phyloP scores from a whole-genome alignment of 768 basidiomycete species.

The Leucogyrophana mollusca region DNA sequence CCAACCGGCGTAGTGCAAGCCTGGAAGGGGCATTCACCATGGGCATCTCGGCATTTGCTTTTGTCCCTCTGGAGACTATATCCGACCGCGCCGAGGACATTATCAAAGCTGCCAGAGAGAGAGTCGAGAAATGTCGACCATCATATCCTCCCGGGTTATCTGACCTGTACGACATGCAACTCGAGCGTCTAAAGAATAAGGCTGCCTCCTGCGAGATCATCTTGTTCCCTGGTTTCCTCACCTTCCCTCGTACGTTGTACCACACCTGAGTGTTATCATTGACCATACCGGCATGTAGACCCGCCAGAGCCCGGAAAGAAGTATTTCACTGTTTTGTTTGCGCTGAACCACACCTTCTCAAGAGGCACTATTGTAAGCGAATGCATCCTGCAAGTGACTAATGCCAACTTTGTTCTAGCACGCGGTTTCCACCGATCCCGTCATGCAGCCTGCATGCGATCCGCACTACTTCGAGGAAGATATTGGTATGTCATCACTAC shows the following conservation, averaged over 20 bases:
- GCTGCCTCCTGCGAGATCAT: slow-evolving; percentile 33
- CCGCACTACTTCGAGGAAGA: slow-evolving; percentile 43
- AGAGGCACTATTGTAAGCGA: slow-evolving; percentile 46
- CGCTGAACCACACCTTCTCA: slow-evolving; percentile 45
- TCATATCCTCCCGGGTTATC: slow-evolving; percentile 6
- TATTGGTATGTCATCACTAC: slow-evolving; percentile 29
- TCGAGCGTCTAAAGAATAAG: slow-evolving; percentile 22
- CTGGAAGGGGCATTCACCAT: slow-evolving; percentile 12
- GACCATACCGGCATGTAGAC: slow-evolving; percentile 17
- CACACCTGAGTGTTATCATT: not conserved
- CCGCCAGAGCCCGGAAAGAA: slow-evolving; percentile 36
- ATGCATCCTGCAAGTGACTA: not conserved
- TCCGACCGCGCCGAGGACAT: slow-evolving; percentile 13
- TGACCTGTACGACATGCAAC: slow-evolving; percentile 13
- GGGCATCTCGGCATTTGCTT: slow-evolving; percentile 15
- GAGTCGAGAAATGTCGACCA: not conserved
- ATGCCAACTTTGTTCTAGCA: slow-evolving; percentile 16
- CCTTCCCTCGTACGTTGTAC: slow-evolving; percentile 20
- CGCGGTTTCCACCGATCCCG: slow-evolving; percentile 31
- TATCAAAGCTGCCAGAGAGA: slow-evolving; percentile 6
- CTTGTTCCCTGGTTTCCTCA: slow-evolving; percentile 22
- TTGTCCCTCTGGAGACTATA: slow-evolving; percentile 12
- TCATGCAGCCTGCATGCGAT: slow-evolving; percentile 35
- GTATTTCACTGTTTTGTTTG: slow-evolving; percentile 38
- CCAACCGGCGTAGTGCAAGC: not conserved